Evolutionary conservation across 1,284 basidiomycete genomes (phyloP).

Genomic region (Trametes pubescens): DNA sequence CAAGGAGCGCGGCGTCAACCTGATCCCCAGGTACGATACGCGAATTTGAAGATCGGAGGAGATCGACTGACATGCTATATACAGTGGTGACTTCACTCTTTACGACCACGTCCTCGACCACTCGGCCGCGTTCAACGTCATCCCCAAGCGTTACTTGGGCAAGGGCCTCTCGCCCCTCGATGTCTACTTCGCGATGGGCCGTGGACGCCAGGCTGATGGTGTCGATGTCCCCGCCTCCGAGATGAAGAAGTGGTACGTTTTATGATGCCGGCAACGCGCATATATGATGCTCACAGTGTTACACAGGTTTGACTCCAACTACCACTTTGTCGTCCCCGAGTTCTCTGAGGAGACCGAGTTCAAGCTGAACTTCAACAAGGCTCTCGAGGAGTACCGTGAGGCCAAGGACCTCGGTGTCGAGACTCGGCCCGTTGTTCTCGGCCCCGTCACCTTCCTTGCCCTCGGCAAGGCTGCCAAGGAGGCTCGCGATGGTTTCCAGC

Average conservation of each 20-base stretch:
- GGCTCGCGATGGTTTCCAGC: slow-evolving; percentile 87
- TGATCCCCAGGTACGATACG: slow-evolving; percentile 84
- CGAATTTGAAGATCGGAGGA: slow-evolving; percentile 18
- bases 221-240: slow-evolving; percentile 98
- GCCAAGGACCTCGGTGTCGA: slow-evolving; percentile 90
- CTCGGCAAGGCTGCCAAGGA: slow-evolving; percentile 94
- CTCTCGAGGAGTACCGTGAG: slow-evolving; percentile 94
- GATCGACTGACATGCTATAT: slow-evolving; percentile 26
- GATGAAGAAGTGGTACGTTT: slow-evolving; percentile 96
- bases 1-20: slow-evolving; percentile 90
- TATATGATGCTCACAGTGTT: neutral
- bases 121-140: slow-evolving; percentile 95
- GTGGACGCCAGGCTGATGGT: slow-evolving; percentile 93
- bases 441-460: slow-evolving; percentile 95
- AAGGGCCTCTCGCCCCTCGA: slow-evolving; percentile 92
- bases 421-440: slow-evolving; percentile 96
- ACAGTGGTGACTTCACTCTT: slow-evolving; percentile 96
- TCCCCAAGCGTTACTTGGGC: slow-evolving; percentile 93
- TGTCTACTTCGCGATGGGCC: slow-evolving; percentile 99
- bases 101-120: slow-evolving; percentile 99
- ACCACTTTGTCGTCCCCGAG: slow-evolving; percentile 99
- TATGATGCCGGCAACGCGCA: neutral
- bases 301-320: slow-evolving; percentile 98
- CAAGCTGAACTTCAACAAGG: slow-evolving; percentile 96
- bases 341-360: slow-evolving; percentile 93